These are phyloP conservation scores for Cryptosporidium meleagridis DNA, from an alignment of 169 alveolate genomes.

Conservation along the genomic window DNA sequence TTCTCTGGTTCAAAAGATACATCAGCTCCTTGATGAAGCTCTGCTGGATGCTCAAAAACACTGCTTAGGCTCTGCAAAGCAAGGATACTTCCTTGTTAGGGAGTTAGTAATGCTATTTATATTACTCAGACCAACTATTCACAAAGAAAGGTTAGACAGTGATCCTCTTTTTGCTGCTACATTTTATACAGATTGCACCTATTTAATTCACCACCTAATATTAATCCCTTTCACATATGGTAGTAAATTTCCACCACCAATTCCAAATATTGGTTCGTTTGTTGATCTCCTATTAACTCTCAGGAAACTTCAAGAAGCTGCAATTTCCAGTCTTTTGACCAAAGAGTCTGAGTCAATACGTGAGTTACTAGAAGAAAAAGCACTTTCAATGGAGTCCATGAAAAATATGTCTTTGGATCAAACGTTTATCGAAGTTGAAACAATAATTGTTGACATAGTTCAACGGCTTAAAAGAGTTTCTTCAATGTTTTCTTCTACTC, in stretches of 20 bases:
- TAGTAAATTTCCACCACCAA: constrained; percentile 58
- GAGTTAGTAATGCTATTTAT: constrained; percentile 63
- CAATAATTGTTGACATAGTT: constrained; percentile 18
- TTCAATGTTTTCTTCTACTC: constrained; percentile 42
- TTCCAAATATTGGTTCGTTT: constrained; percentile 65
- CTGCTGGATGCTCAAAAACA: constrained; percentile 39
- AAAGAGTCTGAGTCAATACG: constrained; percentile 11
- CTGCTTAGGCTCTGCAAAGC: constrained; percentile 47
- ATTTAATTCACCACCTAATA: constrained; percentile 61
- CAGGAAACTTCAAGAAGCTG: constrained; percentile 66
- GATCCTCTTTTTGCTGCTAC: constrained; percentile 73
- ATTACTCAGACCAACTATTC: constrained; percentile 52
- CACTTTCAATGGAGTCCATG: constrained; percentile 51
- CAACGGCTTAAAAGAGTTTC: constrained; percentile 44
- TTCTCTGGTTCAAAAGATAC: constrained; percentile 37
- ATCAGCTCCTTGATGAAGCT: constrained; percentile 62
- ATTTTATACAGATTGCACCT: constrained; percentile 65
- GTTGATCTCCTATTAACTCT: constrained; percentile 63
- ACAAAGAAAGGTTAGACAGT: constrained; percentile 21
- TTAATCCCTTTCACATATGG: constrained; percentile 62
- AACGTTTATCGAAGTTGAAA: constrained; percentile 50
- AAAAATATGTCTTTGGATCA: constrained; percentile 52
- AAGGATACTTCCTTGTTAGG: constrained; percentile 62
- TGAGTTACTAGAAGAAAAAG: background rate
- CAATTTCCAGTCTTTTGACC: constrained; percentile 40